Conservation (phyloP, 352 stramenopile genomes). For the Phytophthora sp. region DNA sequence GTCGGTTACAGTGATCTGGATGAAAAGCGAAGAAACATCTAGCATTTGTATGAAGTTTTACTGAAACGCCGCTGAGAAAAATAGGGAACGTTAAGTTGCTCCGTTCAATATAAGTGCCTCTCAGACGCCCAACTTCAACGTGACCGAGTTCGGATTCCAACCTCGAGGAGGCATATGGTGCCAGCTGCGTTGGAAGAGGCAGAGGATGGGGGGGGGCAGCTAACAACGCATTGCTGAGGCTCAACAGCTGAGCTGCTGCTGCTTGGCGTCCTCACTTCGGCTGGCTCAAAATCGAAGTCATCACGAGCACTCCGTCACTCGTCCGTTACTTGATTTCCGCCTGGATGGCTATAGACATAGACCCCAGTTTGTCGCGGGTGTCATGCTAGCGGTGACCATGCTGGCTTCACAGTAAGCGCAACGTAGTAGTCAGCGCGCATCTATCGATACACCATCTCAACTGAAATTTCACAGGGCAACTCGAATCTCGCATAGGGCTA, state of each 20-base stretch:
- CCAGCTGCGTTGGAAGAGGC: conserved; percentile 35
- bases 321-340: conserved; percentile 5
- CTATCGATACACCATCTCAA: conserved; percentile 17
- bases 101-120: conserved; percentile 20
- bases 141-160: conserved; percentile 12
- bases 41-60: conserved; percentile 14
- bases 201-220: conserved; percentile 5
- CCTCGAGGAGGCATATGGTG: conserved; percentile 14
- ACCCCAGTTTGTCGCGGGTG: no score
- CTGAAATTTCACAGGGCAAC: conserved; percentile 33
- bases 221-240: conserved; percentile 8
- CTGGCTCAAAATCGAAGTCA: not conserved
- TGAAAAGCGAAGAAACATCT: conserved; percentile 6
- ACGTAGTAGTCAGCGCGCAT: conserved; percentile 11
- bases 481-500: conserved; percentile 27
- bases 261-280: conserved; percentile 1
- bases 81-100: conserved; percentile 8
- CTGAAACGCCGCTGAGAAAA: conserved; percentile 24
- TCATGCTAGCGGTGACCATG: no score
- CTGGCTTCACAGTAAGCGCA: conserved; percentile 3
- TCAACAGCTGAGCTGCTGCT: conserved; percentile 13
- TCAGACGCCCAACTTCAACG: conserved; percentile 26
- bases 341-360: no score
- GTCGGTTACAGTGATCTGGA: conserved; percentile 25
- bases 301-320: conserved; percentile 7